Conservation (phyloP, 371 early-diverging fungal species). For the Circinella umbellata region DNA sequence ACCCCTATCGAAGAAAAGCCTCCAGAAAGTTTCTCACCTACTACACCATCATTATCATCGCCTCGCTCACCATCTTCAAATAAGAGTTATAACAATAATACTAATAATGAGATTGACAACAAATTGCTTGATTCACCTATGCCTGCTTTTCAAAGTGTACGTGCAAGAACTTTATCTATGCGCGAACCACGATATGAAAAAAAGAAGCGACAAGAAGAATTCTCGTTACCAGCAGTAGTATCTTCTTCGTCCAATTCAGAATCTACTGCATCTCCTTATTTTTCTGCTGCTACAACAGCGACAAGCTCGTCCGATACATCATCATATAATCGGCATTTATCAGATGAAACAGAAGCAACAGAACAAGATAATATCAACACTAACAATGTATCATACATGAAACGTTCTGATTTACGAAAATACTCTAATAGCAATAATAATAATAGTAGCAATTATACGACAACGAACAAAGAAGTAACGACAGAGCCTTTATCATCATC, state of each 20-base stretch:
- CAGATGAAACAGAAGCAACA: neutral
- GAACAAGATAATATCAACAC: neutral
- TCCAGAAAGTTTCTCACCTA: no score
- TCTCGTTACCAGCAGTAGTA: neutral
- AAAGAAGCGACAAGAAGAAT: neutral
- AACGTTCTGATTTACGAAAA: neutral
- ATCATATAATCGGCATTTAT: neutral
- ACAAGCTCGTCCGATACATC: neutral
- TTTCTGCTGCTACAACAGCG: neutral
- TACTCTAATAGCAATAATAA: neutral
- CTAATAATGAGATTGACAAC: neutral
- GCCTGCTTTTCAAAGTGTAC: neutral
- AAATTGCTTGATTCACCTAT: neutral
- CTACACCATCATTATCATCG: neutral
- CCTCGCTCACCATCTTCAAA: slow-evolving; percentile 1
- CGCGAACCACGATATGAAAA: slow-evolving; percentile 3
- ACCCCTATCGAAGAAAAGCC: slow-evolving; percentile 4
- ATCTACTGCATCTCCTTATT: slow-evolving; percentile 1
- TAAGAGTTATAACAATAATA: neutral
- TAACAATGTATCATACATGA: neutral
- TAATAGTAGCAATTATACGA: no score
- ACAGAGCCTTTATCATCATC: no score
- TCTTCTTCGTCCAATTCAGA: neutral
- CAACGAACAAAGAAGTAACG: no score
- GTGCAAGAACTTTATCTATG: slow-evolving; percentile 8